These are phyloP conservation scores for Tetragonia tetragonoides DNA, from an alignment of 148 eudicot species.

Conservation along the genomic window DNA sequence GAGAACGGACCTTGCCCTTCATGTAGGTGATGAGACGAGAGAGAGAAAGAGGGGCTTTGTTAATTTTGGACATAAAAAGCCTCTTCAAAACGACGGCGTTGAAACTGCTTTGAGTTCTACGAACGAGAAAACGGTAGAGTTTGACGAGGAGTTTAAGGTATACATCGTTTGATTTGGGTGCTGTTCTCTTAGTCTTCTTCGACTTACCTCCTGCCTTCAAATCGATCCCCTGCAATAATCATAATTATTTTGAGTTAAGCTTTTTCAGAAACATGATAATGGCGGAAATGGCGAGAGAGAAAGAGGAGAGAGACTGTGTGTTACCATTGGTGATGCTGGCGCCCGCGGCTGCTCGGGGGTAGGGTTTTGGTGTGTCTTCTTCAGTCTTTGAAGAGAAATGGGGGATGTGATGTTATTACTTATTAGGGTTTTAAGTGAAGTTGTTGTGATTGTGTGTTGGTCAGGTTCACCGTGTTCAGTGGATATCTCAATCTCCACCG, in stretches of 20 bases:
- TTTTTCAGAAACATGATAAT: not conserved
- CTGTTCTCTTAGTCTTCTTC: constrained; percentile 34
- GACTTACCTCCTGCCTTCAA: constrained; percentile 36
- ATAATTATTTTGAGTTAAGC: not conserved
- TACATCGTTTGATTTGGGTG: constrained; percentile 36
- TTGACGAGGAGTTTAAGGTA: constrained; percentile 38
- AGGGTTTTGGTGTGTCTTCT: not conserved
- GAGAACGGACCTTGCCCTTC: constrained; percentile 28
- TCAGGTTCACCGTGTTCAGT: not conserved
- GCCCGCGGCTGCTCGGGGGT: not conserved
- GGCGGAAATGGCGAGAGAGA: not conserved
- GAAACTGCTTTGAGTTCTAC: constrained; percentile 34
- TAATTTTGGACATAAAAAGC: constrained; percentile 35
- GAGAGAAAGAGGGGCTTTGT: constrained; percentile 36
- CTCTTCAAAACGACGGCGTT: constrained; percentile 40
- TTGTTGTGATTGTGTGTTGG: constrained; percentile 14
- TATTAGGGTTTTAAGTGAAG: not conserved
- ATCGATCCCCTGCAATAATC: constrained; percentile 28
- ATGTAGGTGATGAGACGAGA: constrained; percentile 30
- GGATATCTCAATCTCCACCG: not conserved
- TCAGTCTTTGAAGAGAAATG: not conserved
- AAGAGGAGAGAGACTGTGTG: not conserved
- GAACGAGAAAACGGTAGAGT: constrained; percentile 37
- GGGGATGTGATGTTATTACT: not conserved
- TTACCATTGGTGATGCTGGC: not conserved